Base-by-base conservation (phyloP, 345 rosid species). In the Lagerstroemia speciosa region DNA sequence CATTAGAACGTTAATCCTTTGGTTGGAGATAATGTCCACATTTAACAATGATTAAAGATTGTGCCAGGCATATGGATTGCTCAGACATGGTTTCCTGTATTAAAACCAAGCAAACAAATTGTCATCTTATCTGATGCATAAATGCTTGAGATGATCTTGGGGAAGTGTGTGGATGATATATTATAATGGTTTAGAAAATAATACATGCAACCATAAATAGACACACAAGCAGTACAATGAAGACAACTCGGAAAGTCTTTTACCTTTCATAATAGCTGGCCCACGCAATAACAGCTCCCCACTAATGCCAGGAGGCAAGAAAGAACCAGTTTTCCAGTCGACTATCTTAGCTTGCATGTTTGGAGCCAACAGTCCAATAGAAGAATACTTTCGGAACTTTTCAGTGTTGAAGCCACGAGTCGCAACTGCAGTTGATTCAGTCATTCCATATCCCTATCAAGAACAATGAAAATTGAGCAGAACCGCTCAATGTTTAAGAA, bases 221-320 rank as follows among this genome's bases (percentile, higher is more conserved):
- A 41, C 11, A 41, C 11, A 9, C 46, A 41, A 41, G 38, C 3
- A 27, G 37, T 37, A 33, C 2, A 12, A 36, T 34, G 17, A 9
- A 22, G 32, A 20, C 16, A 26, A 8, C 33, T 37, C 26, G 30
- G 9, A 20, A 27, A 26, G 8, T 9, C 45, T 41, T n/a, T n/a
- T 62, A 62, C 73, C 73, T 61, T 70, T 62, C 73, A 70, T 70
- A 61, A 84, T 81, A 2, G 80, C 92, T 2, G 96, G 95, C 75
- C 97, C 95, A 68, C 90, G 88, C 65, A 93, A 70, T 88, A 84
- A 87, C 53, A 93, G 97, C 83, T 93, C 97, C n/a, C 98, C 97
- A 30, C 70, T 77, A 31, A 72, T 29, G 5, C 90, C 89, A 5
- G 96, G 90, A 65, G 92, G 88, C 82, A 90, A 72, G 73, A 74